These are phyloP conservation scores for Daldinia sp. DNA, from an alignment of 2,329 filamentous ascomycete species.

Conservation along the genomic window DNA sequence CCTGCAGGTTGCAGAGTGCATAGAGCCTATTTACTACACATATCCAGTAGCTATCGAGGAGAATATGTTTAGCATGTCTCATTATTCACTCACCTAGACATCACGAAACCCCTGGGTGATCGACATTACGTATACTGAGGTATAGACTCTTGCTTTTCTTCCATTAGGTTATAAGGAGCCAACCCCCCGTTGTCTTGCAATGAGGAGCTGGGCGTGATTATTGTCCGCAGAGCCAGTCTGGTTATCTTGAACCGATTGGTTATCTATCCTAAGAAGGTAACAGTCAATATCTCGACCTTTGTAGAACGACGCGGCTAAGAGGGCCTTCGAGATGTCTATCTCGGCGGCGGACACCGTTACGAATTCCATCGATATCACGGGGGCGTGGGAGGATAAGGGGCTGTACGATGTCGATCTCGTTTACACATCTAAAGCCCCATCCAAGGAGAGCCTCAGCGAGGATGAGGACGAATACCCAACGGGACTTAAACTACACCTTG, in stretches of 20 bases:
- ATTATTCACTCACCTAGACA: background rate
- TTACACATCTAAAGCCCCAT: background rate
- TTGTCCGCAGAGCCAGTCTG: background rate
- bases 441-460: background rate
- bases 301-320: background rate
- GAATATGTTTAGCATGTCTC: background rate
- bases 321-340: constrained; percentile 4
- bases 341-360: constrained; percentile 7
- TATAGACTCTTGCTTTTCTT: background rate
- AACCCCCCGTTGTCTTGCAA: background rate
- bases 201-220: background rate
- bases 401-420: constrained; percentile 21
- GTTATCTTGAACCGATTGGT: background rate
- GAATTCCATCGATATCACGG: constrained; percentile 17
- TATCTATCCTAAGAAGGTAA: background rate
- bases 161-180: background rate
- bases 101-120: background rate
- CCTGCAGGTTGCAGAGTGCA: constrained; percentile 11
- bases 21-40: constrained; percentile 24
- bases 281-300: background rate
- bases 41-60: background rate
- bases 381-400: constrained; percentile 22
- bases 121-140: background rate
- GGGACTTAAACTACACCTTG: constrained; percentile 30
- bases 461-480: constrained; percentile 32